Evolutionary conservation across 2,329 filamentous ascomycete species (phyloP).

Genomic region (Clonostachys rhizophaga): DNA sequence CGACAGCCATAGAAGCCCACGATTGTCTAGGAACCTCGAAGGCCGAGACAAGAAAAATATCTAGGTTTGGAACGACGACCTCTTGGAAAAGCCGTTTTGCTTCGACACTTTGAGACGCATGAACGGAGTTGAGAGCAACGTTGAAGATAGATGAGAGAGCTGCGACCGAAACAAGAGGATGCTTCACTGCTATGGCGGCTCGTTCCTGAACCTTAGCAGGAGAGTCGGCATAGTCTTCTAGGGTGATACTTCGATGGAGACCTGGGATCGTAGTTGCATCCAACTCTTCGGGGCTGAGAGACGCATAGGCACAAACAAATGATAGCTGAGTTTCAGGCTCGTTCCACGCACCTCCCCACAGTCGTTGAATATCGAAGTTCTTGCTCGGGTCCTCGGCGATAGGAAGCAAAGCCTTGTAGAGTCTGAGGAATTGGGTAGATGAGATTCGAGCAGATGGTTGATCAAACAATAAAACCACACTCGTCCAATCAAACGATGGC

Average conservation of each 20-base stretch:
- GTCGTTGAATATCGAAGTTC: conserved; percentile 72
- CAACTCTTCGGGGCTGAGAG: conserved; percentile 67
- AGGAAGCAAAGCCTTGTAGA: conserved; percentile 76
- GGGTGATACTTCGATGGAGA: conserved; percentile 71
- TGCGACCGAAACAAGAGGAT: conserved; percentile 83
- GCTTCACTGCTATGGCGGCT: conserved; percentile 63
- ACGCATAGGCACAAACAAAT: conserved; percentile 86
- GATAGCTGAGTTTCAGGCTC: conserved; percentile 84
- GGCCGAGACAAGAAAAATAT: conserved; percentile 74
- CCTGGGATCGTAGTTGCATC: conserved; percentile 83
- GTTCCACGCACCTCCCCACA: conserved; percentile 91
- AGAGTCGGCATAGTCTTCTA: conserved; percentile 49
- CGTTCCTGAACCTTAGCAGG: conserved; percentile 43
- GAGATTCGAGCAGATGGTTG: conserved; percentile 72
- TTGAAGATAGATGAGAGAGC: conserved; percentile 69
- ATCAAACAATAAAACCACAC: conserved; percentile 77
- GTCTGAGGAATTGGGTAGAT: conserved; percentile 70
- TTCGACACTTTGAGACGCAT: conserved; percentile 58
- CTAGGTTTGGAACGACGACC: conserved; percentile 67
- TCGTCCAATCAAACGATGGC: conserved; percentile 62
- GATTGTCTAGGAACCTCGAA: conserved; percentile 69
- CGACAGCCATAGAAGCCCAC: conserved; percentile 70
- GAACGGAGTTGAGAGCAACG: conserved; percentile 55
- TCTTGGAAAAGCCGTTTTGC: conserved; percentile 63
- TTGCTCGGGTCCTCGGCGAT: conserved; percentile 51